phyloP scores from a whole-genome alignment of 106 monocot species.

The Dendrobium huoshanense region DNA sequence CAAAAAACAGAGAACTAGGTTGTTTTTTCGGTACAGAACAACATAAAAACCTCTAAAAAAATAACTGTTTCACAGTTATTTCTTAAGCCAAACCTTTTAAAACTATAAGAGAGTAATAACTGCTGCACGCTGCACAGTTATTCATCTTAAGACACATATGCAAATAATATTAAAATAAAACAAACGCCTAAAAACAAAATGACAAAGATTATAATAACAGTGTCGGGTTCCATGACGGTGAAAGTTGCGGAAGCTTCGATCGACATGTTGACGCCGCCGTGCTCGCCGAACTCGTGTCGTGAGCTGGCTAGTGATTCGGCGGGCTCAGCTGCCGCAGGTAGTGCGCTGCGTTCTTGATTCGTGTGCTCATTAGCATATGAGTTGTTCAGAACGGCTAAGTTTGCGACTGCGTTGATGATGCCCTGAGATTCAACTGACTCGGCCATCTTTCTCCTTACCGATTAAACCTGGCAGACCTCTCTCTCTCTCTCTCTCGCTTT shows the following conservation, averaged over 20 bases:
- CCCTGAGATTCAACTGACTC: background rate
- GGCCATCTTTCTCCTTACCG: background rate
- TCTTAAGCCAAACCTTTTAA: no score
- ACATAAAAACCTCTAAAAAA: no score
- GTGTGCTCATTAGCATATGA: background rate
- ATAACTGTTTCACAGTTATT: no score
- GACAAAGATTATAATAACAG: no score
- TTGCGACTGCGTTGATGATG: background rate
- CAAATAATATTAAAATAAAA: no score
- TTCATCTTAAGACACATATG: no score
- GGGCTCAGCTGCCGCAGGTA: slow-evolving; percentile 27
- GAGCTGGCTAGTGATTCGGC: slow-evolving; percentile 63
- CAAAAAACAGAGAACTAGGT: no score
- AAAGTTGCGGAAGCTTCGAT: slow-evolving; percentile 98
- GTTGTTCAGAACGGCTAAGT: background rate
- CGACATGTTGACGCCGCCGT: slow-evolving; percentile 98
- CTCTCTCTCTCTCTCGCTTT: background rate
- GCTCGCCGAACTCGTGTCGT: slow-evolving; percentile 96
- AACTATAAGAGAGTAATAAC: no score
- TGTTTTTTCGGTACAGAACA: no score
- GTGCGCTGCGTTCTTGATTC: background rate
- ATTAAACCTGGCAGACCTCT: no score
- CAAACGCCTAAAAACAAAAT: no score
- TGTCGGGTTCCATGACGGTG: slow-evolving; percentile 96
- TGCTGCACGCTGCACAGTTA: no score